Percentiles rank a stretch among this genome's conserved stretches.
phyloP scores from a whole-genome alignment of 2,329 filamentous ascomycete genomes.

The Neophaeococcomyces mojaviensis region DNA sequence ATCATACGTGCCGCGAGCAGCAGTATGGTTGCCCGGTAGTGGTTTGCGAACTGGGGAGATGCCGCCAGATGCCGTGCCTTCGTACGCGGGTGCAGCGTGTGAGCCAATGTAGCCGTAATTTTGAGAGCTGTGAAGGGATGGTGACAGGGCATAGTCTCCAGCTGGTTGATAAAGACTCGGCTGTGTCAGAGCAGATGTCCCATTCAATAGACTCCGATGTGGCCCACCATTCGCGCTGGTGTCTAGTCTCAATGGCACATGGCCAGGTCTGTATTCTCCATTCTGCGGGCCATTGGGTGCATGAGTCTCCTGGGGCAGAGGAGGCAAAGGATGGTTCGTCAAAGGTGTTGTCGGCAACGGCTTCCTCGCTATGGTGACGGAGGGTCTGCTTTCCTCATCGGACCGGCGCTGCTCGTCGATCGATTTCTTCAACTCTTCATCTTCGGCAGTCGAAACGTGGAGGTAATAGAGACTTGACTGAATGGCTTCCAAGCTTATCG shows the following conservation, averaged over 20 bases:
- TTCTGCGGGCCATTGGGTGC: too few relatives aligned
- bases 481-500: conserved; percentile 81
- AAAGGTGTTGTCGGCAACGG: conserved; percentile 19
- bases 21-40: background rate
- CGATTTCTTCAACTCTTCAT: conserved; percentile 38
- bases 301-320: conserved; percentile 8
- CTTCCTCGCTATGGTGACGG: conserved; percentile 19
- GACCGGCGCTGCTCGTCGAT: conserved; percentile 29
- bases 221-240: background rate
- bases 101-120: background rate
- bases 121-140: background rate
- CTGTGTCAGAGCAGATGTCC: background rate
- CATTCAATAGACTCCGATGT: background rate
- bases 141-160: conserved; percentile 5
- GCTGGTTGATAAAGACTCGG: background rate
- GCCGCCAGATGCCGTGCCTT: background rate
- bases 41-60: background rate
- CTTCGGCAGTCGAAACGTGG: conserved; percentile 63
- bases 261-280: too few relatives aligned
- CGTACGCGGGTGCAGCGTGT: background rate
- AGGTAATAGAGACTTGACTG: conserved; percentile 84
- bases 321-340: conserved; percentile 18
- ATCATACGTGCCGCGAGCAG: background rate
- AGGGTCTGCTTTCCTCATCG: conserved; percentile 5
- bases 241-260: background rate